Evolutionary conservation across 2,329 filamentous ascomycete species (phyloP), one percentile per base, ranked within the genome.

Genomic region (Fusarium zealandicum): DNA sequence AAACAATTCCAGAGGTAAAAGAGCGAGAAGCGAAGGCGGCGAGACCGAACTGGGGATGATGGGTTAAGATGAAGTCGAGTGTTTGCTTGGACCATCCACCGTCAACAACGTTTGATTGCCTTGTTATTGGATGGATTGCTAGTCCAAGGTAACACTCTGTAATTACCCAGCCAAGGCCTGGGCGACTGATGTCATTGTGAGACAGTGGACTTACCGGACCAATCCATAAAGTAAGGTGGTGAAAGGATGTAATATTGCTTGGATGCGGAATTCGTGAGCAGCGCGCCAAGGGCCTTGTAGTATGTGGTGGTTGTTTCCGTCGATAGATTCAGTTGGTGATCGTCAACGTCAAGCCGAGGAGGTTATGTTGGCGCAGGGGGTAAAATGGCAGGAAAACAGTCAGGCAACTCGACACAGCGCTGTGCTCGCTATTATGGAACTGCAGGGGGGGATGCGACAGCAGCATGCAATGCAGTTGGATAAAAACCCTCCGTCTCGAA

Each of bases 121-220:
- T 45, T 53, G 47, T 63, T 61, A 60, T 25, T n/a, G n/a, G n/a
- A n/a, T n/a, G n/a, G n/a, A n/a, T n/a, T 63, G 59, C 59, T 61
- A 62, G 54, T 35, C 48, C 41, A 39, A 46, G 20, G 41, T 45
- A 37, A 32, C 40, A 45, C 39, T 28, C 40, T 51, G 54, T 45
- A 57, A 56, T 56, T 48, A 62, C 49, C 59, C 52, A 51, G 41
- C 45, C 59, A 62, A 56, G 59, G 22, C 22, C 22, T 25, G 22
- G 22, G 6, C 22, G 22, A 41, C 51, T 63, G 55, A 60, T 63
- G 47, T 63, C 59, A 63, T 60, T 16, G 41, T 44, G 39, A 41
- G 38, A 51, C 36, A 60, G 44, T 42, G 27, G 17, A 63, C 59
- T 48, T 63, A 63, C 59, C 50, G 49, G 51, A 50, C 17, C 55